Evolutionary conservation across 2,329 filamentous ascomycete species (phyloP), one percentile per base, ranked within the genome.

Genomic region (Fusarium odoratissimum): DNA sequence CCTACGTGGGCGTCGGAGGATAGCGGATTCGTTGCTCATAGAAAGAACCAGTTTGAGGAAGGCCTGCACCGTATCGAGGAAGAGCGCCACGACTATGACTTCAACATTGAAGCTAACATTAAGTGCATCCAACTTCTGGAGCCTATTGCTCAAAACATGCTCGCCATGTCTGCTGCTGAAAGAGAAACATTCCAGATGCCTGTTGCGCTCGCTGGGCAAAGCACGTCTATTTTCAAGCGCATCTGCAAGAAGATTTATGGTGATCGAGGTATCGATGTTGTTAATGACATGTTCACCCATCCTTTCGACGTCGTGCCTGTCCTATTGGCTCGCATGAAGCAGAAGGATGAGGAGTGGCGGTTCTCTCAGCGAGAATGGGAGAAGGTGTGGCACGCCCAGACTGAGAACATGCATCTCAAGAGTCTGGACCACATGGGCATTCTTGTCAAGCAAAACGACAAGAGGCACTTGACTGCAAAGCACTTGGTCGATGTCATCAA

Each of bases 1-100:
- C 96, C 96, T 7, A 99, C 96, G 0, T 99, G 96, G 96, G 96
- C 95, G 3, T 98, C 95, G 2, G 96, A 99, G 82, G 96, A 99
- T 79, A 97, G 94, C 48, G 96, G 96, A 1, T 99, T 99, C 77
- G 95, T 99, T 67, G 96, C 96, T 17, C 96, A 99, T 83, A 91
- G 95, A 70, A 99, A 99, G 88, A 99, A 99, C 77, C 90, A 92
- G 60, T 97, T 93, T 73, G 96, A 99, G 81, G 96, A 99, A 82
- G 93, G 93, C 37, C 89, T 99, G 13, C 96, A 99, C 80, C 89
- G 96, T 25, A 98, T 99, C 68, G 96, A 99, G 82, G 96, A 99
- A 82, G 96, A 99, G 81, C 93, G 96, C 8, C 96, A 99, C 79
- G 96, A 99, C 79, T 99, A 99, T 77, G 96, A 99, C 81, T 97